phyloP scores from a whole-genome alignment of 768 basidiomycete genomes.

The Xerocomus potaroensis region DNA sequence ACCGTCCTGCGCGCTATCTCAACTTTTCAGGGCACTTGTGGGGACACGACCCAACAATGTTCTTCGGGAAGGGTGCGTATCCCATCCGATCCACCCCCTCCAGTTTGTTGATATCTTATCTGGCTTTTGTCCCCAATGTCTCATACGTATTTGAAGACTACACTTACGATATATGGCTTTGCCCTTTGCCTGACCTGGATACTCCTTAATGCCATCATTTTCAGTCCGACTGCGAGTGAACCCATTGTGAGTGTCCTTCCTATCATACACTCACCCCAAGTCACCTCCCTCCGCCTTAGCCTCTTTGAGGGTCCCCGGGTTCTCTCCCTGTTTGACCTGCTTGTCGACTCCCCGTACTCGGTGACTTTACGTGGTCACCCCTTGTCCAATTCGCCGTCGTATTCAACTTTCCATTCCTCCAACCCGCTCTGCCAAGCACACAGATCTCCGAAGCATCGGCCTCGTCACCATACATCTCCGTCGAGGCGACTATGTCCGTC shows the following conservation, averaged over 20 bases:
- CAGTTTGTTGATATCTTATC: conserved; percentile 49
- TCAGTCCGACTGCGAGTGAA: conserved; percentile 56
- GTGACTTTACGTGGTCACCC: conserved; percentile 50
- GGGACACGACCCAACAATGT: conserved; percentile 60
- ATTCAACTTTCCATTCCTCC: conserved; percentile 44
- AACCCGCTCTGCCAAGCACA: conserved; percentile 25
- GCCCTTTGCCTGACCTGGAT: conserved; percentile 47
- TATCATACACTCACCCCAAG: not conserved
- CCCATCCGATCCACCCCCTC: not conserved
- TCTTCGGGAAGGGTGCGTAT: conserved; percentile 54
- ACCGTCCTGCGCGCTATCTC: conserved; percentile 34
- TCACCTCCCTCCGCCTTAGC: conserved; percentile 23
- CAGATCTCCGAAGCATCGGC: conserved; percentile 26
- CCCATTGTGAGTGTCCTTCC: conserved; percentile 35
- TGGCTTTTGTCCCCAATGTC: conserved; percentile 46
- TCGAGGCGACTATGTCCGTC: conserved; percentile 56
- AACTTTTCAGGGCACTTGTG: conserved; percentile 53
- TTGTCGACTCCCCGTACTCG: conserved; percentile 48
- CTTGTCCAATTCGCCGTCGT: conserved; percentile 47
- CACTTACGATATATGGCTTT: conserved; percentile 51
- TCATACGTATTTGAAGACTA: conserved; percentile 64
- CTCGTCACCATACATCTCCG: conserved; percentile 55
- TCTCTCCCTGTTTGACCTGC: conserved; percentile 39
- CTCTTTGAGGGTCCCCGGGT: conserved; percentile 43
- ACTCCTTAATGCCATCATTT: conserved; percentile 56